Base-by-base conservation (phyloP, 2,329 filamentous ascomycete genomes). In the Chrysosphaeria jannelii region DNA sequence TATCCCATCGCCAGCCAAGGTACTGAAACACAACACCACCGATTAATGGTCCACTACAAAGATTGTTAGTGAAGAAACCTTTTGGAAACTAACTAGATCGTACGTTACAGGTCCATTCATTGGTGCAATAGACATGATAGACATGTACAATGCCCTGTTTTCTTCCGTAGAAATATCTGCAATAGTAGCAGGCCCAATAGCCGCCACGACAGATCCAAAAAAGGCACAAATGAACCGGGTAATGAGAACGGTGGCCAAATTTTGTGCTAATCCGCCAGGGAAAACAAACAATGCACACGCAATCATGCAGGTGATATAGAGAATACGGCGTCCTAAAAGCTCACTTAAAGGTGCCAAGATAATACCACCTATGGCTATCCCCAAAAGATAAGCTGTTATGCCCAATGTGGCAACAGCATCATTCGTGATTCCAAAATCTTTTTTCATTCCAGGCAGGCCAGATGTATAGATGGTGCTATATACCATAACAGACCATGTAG, bases 111-210 rank as follows among this genome's bases (percentile, higher is more conserved):
- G 70, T 10, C 70, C 78, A 36, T 89, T 89, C 40, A 89, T 57
- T 0, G 79, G 78, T 0, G 75, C 78, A 25, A 90, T 63, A 29
- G 56, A 61, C 64, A 76, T 90, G 16, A 89, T 51, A 4, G 65
- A 74, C 43, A 90, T 75, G 20, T 68, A 68, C n/a, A 85, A 45
- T 3, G 75, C 74, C 10, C 79, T 63, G 35, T 71, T 63, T 23
- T 88, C 63, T 21, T 81, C 72, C 9, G 57, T 54, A n/a, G 74
- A 64, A 23, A 90, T 67, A 39, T 91, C 79, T 14, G 71, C 65
- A 8, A 90, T 58, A 6, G 67, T 75, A 3, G 78, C 79, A 0
- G 78, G 75, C 2, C 69, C 62, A 37, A 88, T 89, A 8, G 65
- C 62, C 13, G 90, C 65, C 60, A 88, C 70, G 20, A 70, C 74